Evolutionary conservation across 2,329 filamentous ascomycete genomes (phyloP).

Genomic region (Cladophialophora bantiana): DNA sequence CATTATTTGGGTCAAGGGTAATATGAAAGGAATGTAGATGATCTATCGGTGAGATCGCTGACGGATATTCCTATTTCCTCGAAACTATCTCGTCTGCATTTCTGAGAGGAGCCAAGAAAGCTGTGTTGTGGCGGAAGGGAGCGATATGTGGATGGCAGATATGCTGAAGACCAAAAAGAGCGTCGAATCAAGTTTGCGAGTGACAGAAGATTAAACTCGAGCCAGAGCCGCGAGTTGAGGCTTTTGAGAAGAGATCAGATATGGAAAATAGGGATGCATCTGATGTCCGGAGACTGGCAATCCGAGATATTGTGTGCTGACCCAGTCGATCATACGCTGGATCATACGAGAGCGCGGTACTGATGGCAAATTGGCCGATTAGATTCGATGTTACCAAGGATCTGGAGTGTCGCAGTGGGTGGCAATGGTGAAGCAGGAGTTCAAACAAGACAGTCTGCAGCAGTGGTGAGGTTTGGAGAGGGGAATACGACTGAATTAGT

Average conservation of each 20-base stretch:
- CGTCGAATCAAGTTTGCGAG: conserved; percentile 20
- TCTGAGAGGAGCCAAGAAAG: conserved; percentile 7
- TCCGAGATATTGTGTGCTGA: conserved; percentile 27
- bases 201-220: conserved; percentile 15
- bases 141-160: conserved; percentile 5
- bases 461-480: conserved; percentile 19
- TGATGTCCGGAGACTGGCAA: conserved; percentile 25
- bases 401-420: conserved; percentile 17
- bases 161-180: conserved; percentile 21
- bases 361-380: conserved; percentile 33
- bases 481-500: conserved; percentile 25
- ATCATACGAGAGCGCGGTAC: conserved; percentile 31
- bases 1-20: conserved; percentile 21
- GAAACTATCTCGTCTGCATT: conserved; percentile 26
- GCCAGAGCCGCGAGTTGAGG: conserved; percentile 24
- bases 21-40: conserved; percentile 10
- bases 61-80: background rate
- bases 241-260: conserved; percentile 33
- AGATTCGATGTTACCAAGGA: background rate
- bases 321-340: conserved; percentile 27
- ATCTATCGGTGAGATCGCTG: conserved; percentile 2
- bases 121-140: background rate
- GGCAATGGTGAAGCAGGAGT: conserved; percentile 35
- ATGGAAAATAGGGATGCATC: conserved; percentile 3
- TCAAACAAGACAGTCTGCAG: conserved; percentile 31